Evolutionary conservation across 805 yeast species (phyloP).

Genomic region (Candida ovalis): DNA sequence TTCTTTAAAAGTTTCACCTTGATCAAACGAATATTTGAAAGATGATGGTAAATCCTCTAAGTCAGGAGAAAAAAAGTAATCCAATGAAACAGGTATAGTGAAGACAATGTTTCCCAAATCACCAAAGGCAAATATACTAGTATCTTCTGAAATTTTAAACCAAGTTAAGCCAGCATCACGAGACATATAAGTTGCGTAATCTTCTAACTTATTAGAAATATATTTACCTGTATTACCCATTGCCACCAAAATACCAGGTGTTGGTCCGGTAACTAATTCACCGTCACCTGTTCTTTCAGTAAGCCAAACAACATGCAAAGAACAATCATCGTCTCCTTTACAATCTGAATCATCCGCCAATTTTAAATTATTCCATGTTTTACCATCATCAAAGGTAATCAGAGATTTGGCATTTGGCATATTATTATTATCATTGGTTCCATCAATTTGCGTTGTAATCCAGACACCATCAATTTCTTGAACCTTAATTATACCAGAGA

Average conservation of each 20-base stretch:
- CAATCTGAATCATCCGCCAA: slow-evolving; percentile 43
- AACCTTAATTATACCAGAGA: slow-evolving; percentile 40
- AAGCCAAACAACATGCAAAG: slow-evolving; percentile 38
- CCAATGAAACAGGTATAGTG: slow-evolving; percentile 43
- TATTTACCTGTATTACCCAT: slow-evolving; percentile 78
- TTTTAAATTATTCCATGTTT: slow-evolving; percentile 46
- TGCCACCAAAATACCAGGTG: slow-evolving; percentile 56
- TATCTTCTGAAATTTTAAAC: slow-evolving; percentile 50
- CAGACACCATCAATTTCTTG: slow-evolving; percentile 59
- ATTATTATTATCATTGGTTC: slow-evolving; percentile 25
- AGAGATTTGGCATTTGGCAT: slow-evolving; percentile 29
- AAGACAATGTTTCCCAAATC: slow-evolving; percentile 74
- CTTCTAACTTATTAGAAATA: slow-evolving; percentile 30
- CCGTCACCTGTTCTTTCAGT: slow-evolving; percentile 39
- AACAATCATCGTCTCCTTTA: slow-evolving; percentile 43
- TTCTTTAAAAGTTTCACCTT: slow-evolving; percentile 63
- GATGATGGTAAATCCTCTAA: slow-evolving; percentile 31
- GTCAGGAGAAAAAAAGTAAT: slow-evolving; percentile 11
- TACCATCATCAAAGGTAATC: slow-evolving; percentile 51
- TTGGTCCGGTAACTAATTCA: slow-evolving; percentile 43
- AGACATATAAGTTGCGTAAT: slow-evolving; percentile 52
- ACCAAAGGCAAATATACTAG: slow-evolving; percentile 59
- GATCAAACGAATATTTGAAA: slow-evolving; percentile 58
- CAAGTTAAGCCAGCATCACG: slow-evolving; percentile 78
- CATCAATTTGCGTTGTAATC: slow-evolving; percentile 37